Evolutionary conservation across 106 monocot species (phyloP), one percentile per base, ranked within the genome.

Genomic region (Agapanthus africanus): DNA sequence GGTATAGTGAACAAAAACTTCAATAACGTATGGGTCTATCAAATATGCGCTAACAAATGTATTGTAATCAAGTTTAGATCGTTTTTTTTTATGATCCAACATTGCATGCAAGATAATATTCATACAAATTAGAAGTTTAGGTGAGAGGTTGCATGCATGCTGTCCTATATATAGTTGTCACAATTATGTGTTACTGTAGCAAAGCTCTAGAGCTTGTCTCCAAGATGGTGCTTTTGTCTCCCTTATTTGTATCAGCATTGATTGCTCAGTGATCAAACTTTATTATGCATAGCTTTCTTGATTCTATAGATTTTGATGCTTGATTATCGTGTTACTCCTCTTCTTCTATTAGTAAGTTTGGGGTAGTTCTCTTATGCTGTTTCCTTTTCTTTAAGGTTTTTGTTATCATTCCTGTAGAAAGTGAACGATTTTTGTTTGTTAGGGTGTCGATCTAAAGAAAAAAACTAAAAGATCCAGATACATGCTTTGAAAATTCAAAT

Each of bases 181-280:
- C 59, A 38, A 63, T 37, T 63, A 63, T 38, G 19, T 63, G 19
- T 21, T 63, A 9, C 37, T 37, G 38, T 22, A 1, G 35, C 37
- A 37, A 63, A 63, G 63, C 63, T n/a, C 63, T 63, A 63, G 35
- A 63, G 36, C 1, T 63, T 63, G 63, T 38, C 63, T 38, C 63
- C 63, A 63, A 63, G 21, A 63, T 36, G 63, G 63, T 63, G 63
- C 14, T 21, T 38, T 19, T 63, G 63, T 63, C 37, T 66, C 25
- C 66, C 14, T 66, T 0, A 6, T 66, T 30, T 11, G 28, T 42
- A 13, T 66, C 66, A 66, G 25, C 66, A 66, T 42, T 66, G 25
- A 27, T 42, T 66, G 41, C 66, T 41, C 28, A 14, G 40, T 4
- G 11, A n/a, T n/a, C 3, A 5, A 44, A 16, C 14, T 27, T 40